Evolutionary conservation across 345 rosid genomes (phyloP).

Genomic region (Aquilaria malaccensis): DNA sequence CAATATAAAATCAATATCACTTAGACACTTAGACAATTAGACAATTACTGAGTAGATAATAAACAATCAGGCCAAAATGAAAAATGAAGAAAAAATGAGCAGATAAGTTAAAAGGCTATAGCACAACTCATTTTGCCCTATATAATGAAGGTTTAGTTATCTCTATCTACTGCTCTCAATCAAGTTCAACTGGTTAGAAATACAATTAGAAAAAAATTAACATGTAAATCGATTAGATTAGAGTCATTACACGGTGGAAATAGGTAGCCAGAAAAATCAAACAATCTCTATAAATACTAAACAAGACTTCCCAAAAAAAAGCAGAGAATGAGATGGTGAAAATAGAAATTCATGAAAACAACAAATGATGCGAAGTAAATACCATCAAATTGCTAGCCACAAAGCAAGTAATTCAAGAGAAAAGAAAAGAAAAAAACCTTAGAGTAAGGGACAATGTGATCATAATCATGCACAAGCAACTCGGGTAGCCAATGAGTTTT

Average conservation of each 20-base stretch:
- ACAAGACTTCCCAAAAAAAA: conserved; percentile 2
- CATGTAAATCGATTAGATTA: background rate
- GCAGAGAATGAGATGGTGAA: background rate
- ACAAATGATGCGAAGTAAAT: background rate
- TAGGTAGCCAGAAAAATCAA: background rate
- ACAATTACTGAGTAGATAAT: too few relatives aligned
- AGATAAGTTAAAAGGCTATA: too few relatives aligned
- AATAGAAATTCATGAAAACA: background rate
- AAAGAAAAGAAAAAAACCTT: conserved; percentile 39
- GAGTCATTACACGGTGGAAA: background rate
- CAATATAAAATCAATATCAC: too few relatives aligned
- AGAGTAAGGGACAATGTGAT: conserved; percentile 88
- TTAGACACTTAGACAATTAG: too few relatives aligned
- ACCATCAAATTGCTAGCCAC: too few relatives aligned
- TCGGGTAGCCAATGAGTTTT: conserved; percentile 94
- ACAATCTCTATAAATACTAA: background rate
- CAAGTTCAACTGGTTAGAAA: too few relatives aligned
- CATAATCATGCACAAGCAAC: conserved; percentile 95
- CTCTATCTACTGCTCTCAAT: too few relatives aligned
- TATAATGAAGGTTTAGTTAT: too few relatives aligned
- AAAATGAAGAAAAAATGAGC: too few relatives aligned
- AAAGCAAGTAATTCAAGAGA: background rate
- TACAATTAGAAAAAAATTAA: background rate
- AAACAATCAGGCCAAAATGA: too few relatives aligned
- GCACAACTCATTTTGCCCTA: too few relatives aligned